Conservation (phyloP, 495 filamentous ascomycete genomes). For the Neurospora pannonica region DNA sequence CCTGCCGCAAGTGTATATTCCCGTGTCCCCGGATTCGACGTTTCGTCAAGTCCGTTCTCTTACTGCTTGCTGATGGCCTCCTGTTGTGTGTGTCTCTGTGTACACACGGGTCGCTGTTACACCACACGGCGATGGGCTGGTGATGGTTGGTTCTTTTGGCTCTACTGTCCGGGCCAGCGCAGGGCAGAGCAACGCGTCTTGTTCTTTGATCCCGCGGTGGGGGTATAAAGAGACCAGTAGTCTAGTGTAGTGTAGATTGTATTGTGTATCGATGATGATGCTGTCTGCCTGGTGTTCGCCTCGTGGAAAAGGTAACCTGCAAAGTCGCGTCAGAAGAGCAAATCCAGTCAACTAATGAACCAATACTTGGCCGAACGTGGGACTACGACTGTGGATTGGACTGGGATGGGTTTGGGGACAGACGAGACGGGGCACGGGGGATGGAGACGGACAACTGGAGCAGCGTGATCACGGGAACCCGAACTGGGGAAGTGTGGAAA, state of each 20-base stretch:
- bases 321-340: slow-evolving; percentile 28
- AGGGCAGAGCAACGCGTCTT: slow-evolving; percentile 10
- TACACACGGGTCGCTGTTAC: slow-evolving; percentile 22
- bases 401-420: not conserved
- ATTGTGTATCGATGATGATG: not conserved
- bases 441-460: not conserved
- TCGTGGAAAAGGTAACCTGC: slow-evolving; percentile 22
- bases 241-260: not conserved
- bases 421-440: not conserved
- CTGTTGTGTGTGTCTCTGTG: slow-evolving; percentile 14
- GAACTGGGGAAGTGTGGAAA: not conserved
- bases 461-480: not conserved
- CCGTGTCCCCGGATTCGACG: slow-evolving; percentile 19
- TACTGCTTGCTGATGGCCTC: not conserved
- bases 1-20: slow-evolving; percentile 1
- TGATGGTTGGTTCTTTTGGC: slow-evolving; percentile 21
- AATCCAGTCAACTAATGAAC: not conserved
- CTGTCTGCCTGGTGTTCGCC: slow-evolving; percentile 3
- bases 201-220: slow-evolving; percentile 8
- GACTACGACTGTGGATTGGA: not conserved
- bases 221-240: not conserved
- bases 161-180: slow-evolving; percentile 9
- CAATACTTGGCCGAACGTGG: not conserved
- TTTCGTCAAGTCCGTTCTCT: not conserved
- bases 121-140: slow-evolving; percentile 19